Percentiles rank a stretch among this genome's conserved stretches.
Conservation (phyloP, 2,329 filamentous ascomycete genomes). For the Cladophialophora exuberans region DNA sequence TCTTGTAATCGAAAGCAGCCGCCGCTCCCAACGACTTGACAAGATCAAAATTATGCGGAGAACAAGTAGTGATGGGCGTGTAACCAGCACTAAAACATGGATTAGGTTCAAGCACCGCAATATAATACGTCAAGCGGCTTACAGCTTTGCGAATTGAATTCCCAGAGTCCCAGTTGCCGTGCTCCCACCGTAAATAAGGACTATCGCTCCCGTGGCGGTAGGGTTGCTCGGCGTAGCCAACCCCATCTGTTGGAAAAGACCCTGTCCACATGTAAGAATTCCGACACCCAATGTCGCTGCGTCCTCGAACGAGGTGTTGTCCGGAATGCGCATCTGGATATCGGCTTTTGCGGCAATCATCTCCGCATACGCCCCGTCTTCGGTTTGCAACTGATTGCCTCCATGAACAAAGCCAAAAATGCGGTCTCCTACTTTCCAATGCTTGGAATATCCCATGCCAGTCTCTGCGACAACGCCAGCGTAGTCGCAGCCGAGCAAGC, state of each 20-base stretch:
- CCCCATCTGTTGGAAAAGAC: constrained; percentile 39
- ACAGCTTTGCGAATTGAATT: constrained; percentile 48
- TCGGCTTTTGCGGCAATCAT: constrained; percentile 38
- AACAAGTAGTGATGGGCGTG: constrained; percentile 41
- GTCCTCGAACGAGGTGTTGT: constrained; percentile 38
- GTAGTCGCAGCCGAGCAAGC: constrained; percentile 43
- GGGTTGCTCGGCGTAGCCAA: constrained; percentile 34
- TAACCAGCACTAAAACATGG: constrained; percentile 35
- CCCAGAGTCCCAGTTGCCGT: constrained; percentile 44
- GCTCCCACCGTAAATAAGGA: constrained; percentile 47
- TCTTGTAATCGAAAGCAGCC: constrained; percentile 42
- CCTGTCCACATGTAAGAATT: constrained; percentile 47
- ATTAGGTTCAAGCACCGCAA: background rate
- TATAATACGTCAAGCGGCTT: constrained; percentile 19
- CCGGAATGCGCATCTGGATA: constrained; percentile 38
- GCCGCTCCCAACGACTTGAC: constrained; percentile 42
- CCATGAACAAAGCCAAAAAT: constrained; percentile 44
- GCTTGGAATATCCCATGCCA: constrained; percentile 27
- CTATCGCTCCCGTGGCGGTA: constrained; percentile 31
- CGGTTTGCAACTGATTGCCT: constrained; percentile 35
- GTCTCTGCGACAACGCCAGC: constrained; percentile 39
- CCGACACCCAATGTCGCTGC: constrained; percentile 40
- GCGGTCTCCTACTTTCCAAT: constrained; percentile 49
- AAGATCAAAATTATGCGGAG: constrained; percentile 39
- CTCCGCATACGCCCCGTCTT: constrained; percentile 43